A percentile compares a stretch with the other conserved stretches of the same genome.
Conservation (phyloP, 2,329 filamentous ascomycete species). For the Massarina eburnea region DNA sequence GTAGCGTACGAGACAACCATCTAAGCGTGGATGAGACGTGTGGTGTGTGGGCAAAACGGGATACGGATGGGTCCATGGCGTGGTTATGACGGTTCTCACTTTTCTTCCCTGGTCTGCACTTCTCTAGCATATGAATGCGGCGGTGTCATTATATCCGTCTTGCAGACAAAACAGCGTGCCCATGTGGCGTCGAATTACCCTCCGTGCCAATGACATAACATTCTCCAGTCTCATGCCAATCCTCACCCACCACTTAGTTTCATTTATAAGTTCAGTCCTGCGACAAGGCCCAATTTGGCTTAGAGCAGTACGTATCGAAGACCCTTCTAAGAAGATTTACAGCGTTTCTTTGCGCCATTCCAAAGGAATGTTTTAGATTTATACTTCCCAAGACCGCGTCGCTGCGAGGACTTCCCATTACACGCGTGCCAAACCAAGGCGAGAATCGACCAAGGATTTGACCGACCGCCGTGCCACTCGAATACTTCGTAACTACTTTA, state of each 20-base stretch:
- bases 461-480: too few relatives aligned
- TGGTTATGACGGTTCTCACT: slow-evolving; percentile 43
- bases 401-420: too few relatives aligned
- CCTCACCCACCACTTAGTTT: not conserved
- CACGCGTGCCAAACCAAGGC: too few relatives aligned
- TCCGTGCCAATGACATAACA: slow-evolving; percentile 40
- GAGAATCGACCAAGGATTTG: too few relatives aligned
- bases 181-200: slow-evolving; percentile 39
- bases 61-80: slow-evolving; percentile 43
- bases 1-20: slow-evolving; percentile 98
- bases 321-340: not conserved
- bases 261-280: too few relatives aligned
- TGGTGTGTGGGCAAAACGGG: slow-evolving; percentile 39
- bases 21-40: slow-evolving; percentile 57
- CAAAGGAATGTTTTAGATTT: too few relatives aligned
- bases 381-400: too few relatives aligned
- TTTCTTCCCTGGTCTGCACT: slow-evolving; percentile 42
- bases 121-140: slow-evolving; percentile 42
- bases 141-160: slow-evolving; percentile 29
- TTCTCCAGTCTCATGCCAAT: slow-evolving; percentile 21
- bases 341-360: too few relatives aligned
- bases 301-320: too few relatives aligned
- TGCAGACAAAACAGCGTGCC: slow-evolving; percentile 39
- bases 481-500: too few relatives aligned
- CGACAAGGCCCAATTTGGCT: too few relatives aligned